Evolutionary conservation across 2,329 filamentous ascomycete genomes (phyloP).

Genomic region (Magnaporthiopsis rhizophila): DNA sequence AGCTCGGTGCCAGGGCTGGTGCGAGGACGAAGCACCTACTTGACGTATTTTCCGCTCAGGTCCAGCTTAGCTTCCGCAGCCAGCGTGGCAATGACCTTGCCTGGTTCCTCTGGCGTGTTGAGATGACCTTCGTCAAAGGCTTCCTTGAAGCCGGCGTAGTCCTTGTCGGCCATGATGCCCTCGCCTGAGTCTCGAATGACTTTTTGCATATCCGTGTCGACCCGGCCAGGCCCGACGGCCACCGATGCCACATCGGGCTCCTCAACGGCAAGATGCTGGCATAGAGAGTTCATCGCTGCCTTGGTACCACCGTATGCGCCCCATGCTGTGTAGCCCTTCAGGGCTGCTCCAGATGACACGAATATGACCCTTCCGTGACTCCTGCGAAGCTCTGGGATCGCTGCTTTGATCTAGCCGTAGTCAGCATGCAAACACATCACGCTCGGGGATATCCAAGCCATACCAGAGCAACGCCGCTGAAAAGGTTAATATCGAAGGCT

Average conservation of each 20-base stretch:
- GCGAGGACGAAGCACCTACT: slow-evolving; percentile 35
- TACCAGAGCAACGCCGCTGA: slow-evolving; percentile 74
- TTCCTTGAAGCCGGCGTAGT: slow-evolving; percentile 60
- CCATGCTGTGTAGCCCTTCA: slow-evolving; percentile 62
- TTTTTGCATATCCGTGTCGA: slow-evolving; percentile 88
- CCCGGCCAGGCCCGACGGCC: slow-evolving; percentile 68
- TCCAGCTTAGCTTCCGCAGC: slow-evolving; percentile 55
- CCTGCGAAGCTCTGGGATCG: slow-evolving; percentile 60
- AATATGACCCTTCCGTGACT: slow-evolving; percentile 66
- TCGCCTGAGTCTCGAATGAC: slow-evolving; percentile 59
- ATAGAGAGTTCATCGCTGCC: slow-evolving; percentile 74
- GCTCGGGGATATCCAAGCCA: background rate
- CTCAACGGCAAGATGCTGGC: slow-evolving; percentile 63
- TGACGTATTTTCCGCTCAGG: slow-evolving; percentile 70
- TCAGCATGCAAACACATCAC: background rate
- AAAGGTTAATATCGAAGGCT: slow-evolving; percentile 77
- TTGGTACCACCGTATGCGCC: slow-evolving; percentile 77
- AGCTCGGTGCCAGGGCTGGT: background rate
- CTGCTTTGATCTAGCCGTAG: slow-evolving; percentile 53
- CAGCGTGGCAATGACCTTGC: slow-evolving; percentile 76
- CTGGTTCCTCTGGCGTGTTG: slow-evolving; percentile 75
- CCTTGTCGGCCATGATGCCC: slow-evolving; percentile 40
- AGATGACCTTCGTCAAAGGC: slow-evolving; percentile 64
- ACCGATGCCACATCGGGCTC: slow-evolving; percentile 69
- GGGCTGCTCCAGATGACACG: slow-evolving; percentile 71